These are phyloP conservation scores for Colletotrichum sublineola DNA, from an alignment of 2,329 filamentous ascomycete genomes.

Conservation along the genomic window DNA sequence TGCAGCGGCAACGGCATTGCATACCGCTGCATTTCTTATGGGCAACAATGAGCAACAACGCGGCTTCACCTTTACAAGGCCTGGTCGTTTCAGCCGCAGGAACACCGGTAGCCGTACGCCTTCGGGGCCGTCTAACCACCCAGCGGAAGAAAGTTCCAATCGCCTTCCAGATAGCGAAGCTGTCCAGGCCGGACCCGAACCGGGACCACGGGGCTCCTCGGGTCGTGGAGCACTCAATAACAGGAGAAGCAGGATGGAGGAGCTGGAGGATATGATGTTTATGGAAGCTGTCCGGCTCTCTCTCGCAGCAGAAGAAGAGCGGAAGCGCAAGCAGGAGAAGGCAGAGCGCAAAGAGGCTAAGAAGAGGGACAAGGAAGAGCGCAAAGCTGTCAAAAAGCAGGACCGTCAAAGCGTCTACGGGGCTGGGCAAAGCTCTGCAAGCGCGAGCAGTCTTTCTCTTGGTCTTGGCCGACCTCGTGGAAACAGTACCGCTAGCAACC, in stretches of 20 bases:
- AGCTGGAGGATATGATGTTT: slow-evolving; percentile 98
- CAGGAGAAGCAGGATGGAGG: slow-evolving; percentile 75
- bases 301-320: slow-evolving; percentile 91
- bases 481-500: slow-evolving; percentile 71
- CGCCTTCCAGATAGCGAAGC: slow-evolving; percentile 46
- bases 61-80: slow-evolving; percentile 56
- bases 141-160: slow-evolving; percentile 50
- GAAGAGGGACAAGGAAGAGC: slow-evolving; percentile 85
- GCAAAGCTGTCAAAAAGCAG: slow-evolving; percentile 79
- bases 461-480: slow-evolving; percentile 70
- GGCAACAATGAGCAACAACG: slow-evolving; percentile 71
- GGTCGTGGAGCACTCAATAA: slow-evolving; percentile 47
- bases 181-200: slow-evolving; percentile 50
- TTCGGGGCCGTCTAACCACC: slow-evolving; percentile 46
- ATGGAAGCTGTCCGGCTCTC: slow-evolving; percentile 94
- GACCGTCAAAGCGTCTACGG: slow-evolving; percentile 54
- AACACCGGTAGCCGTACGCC: slow-evolving; percentile 56
- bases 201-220: slow-evolving; percentile 50
- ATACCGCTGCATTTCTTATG: slow-evolving; percentile 95
- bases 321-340: slow-evolving; percentile 87
- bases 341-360: slow-evolving; percentile 86
- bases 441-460: slow-evolving; percentile 75
- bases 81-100: slow-evolving; percentile 70
- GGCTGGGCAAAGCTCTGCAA: slow-evolving; percentile 63
- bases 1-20: slow-evolving; percentile 92